Conservation (phyloP, 305 asterid species). For the Fraxinus baroniana region DNA sequence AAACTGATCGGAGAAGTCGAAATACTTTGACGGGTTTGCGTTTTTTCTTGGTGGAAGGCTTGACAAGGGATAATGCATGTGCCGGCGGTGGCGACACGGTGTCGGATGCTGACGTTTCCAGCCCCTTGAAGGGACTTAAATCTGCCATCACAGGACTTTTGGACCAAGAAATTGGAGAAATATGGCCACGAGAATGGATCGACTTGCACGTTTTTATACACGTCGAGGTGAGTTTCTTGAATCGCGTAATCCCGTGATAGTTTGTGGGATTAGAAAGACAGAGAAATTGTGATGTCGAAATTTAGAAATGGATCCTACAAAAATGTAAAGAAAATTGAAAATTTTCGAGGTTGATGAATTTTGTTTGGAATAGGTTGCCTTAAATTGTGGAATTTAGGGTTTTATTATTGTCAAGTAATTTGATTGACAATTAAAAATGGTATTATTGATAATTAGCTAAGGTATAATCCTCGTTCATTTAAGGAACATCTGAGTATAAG, state of each 20-base stretch:
- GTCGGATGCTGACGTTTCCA: slow-evolving; percentile 17
- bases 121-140: slow-evolving; percentile 12
- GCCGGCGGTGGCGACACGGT: slow-evolving; percentile 31
- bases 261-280: not conserved
- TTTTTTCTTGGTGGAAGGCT: slow-evolving; percentile 54
- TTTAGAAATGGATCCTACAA: not conserved
- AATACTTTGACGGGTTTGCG: slow-evolving; percentile 35
- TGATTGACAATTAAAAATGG: not conserved
- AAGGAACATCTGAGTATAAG: not conserved
- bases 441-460: too few species aligned
- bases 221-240: not conserved
- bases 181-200: not conserved
- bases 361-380: not conserved
- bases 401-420: not conserved
- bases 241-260: not conserved
- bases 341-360: not conserved
- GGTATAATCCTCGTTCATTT: not conserved
- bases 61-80: slow-evolving; percentile 45
- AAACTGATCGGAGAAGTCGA: slow-evolving; percentile 56
- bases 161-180: not conserved
- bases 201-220: not conserved
- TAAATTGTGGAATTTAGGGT: not conserved
- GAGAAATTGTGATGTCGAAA: not conserved
- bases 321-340: not conserved
- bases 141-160: slow-evolving; percentile 57